A percentile compares a stretch with the other conserved stretches of the same genome.
phyloP scores from a whole-genome alignment of 2,329 filamentous ascomycete species.

The Thielaviopsis euricoi region DNA sequence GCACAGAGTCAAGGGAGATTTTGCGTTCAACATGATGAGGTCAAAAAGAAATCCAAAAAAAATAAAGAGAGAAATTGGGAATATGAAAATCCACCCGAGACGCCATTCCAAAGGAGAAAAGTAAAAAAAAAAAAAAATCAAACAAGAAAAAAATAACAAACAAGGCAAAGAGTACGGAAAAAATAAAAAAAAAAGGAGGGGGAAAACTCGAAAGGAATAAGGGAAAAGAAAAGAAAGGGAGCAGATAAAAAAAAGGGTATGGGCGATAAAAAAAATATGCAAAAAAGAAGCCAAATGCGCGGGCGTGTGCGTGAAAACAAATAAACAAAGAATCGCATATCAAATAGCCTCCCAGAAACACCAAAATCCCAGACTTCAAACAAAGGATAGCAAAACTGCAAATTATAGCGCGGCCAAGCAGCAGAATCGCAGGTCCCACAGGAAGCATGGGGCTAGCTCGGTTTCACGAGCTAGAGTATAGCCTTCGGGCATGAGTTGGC shows the following conservation, averaged over 20 bases:
- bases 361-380: neutral
- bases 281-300: slow-evolving; percentile 17
- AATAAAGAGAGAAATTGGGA: slow-evolving; percentile 17
- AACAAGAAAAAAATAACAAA: slow-evolving; percentile 9
- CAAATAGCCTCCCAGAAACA: neutral
- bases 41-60: neutral
- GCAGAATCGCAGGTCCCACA: neutral
- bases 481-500: neutral
- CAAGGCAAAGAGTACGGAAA: slow-evolving; percentile 11
- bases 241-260: slow-evolving; percentile 9
- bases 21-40: neutral
- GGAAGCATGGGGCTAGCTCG: neutral
- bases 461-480: neutral
- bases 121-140: slow-evolving; percentile 11
- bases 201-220: slow-evolving; percentile 12
- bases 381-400: neutral
- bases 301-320: neutral
- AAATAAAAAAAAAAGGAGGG: slow-evolving; percentile 10
- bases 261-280: slow-evolving; percentile 15
- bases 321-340: neutral
- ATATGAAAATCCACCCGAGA: slow-evolving; percentile 13
- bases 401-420: neutral
- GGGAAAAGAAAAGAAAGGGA: slow-evolving; percentile 15
- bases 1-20: neutral
- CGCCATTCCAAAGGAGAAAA: slow-evolving; percentile 13